phyloP scores from a whole-genome alignment of 1,284 basidiomycete species.

The Moniliophthora roreri region DNA sequence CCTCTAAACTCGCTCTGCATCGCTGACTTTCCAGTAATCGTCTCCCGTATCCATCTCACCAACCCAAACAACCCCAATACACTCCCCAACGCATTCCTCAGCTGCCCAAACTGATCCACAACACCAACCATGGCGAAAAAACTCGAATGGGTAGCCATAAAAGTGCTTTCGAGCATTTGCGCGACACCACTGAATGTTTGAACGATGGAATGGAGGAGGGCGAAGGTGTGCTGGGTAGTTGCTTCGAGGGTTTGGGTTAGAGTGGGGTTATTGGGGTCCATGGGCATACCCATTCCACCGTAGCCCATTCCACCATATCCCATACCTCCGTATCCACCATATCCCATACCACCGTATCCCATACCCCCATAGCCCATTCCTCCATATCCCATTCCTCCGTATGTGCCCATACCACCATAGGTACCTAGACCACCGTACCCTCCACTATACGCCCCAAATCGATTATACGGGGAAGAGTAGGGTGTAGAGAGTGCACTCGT shows the following conservation, averaged over 20 bases:
- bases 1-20: conserved; percentile 65
- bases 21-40: conserved; percentile 52
- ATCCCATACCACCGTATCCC: conserved; percentile 16
- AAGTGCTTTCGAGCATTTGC: conserved; percentile 97
- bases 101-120: conserved; percentile 90
- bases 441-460: no score
- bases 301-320: conserved; percentile 26
- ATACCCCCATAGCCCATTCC: conserved; percentile 32
- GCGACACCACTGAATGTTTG: conserved; percentile 95
- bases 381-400: no score
- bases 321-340: conserved; percentile 4
- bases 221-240: conserved; percentile 91
- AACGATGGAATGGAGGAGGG: conserved; percentile 92
- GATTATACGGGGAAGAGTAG: conserved; percentile 38
- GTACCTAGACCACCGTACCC: no score
- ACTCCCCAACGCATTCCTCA: conserved; percentile 91
- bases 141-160: conserved; percentile 97
- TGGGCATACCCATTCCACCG: conserved; percentile 34
- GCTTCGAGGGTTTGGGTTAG: conserved; percentile 88
- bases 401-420: no score
- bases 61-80: conserved; percentile 93
- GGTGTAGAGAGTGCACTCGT: conserved; percentile 28
- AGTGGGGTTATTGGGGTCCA: conserved; percentile 58
- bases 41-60: conserved; percentile 76
- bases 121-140: conserved; percentile 99